phyloP scores from a whole-genome alignment of 768 basidiomycete genomes.

The Tricholoma bakamatsutake region DNA sequence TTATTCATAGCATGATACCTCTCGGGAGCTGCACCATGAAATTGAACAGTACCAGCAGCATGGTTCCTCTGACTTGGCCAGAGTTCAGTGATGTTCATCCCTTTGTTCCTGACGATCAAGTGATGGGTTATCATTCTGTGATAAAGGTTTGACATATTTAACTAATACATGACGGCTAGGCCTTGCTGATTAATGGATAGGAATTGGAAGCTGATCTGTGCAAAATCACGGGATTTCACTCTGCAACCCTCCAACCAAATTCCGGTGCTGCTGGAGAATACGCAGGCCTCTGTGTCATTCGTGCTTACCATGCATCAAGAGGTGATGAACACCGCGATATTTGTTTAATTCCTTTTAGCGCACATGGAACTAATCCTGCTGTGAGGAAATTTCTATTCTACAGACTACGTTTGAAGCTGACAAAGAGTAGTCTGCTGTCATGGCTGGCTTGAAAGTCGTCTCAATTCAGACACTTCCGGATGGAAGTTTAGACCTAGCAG shows the following conservation, averaged over 20 bases:
- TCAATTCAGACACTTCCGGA: slow-evolving; percentile 85
- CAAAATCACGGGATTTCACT: slow-evolving; percentile 93
- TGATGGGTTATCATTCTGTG: slow-evolving; percentile 76
- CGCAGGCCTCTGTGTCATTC: slow-evolving; percentile 89
- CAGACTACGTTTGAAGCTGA: slow-evolving; percentile 10
- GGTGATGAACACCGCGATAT: slow-evolving; percentile 84
- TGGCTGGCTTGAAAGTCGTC: slow-evolving; percentile 97
- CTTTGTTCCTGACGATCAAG: slow-evolving; percentile 87
- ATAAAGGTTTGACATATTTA: slow-evolving; percentile 50
- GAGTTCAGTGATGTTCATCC: slow-evolving; percentile 90
- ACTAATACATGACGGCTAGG: background rate
- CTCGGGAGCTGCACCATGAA: slow-evolving; percentile 98
- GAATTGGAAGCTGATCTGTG: slow-evolving; percentile 90
- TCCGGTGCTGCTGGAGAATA: slow-evolving; percentile 99
- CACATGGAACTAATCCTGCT: slow-evolving; percentile 98
- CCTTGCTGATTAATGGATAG: slow-evolving; percentile 27
- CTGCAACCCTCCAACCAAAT: slow-evolving; percentile 97
- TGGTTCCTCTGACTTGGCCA: slow-evolving; percentile 94
- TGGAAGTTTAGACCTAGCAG: slow-evolving; percentile 85
- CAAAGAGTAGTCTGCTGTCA: slow-evolving; percentile 74
- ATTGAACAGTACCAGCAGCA: slow-evolving; percentile 95
- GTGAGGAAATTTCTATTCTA: slow-evolving; percentile 37
- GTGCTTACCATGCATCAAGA: slow-evolving; percentile 88
- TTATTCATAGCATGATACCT: slow-evolving; percentile 95
- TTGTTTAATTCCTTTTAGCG: slow-evolving; percentile 91